Conservation (phyloP, 352 stramenopile genomes). For the Achlya hypogyna region DNA sequence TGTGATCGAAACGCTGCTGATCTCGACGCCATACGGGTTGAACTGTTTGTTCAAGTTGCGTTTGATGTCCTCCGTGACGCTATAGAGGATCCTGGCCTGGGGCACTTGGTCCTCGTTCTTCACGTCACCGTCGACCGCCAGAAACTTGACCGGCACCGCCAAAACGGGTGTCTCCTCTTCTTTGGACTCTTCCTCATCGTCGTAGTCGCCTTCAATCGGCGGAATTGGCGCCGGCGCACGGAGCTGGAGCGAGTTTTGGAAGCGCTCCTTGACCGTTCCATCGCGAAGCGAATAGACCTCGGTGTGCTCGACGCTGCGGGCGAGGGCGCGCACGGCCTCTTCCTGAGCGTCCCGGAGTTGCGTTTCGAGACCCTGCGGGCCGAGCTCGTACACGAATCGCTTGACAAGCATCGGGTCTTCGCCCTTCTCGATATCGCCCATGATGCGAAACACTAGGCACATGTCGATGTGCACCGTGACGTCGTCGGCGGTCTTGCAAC, state of each 20-base stretch:
- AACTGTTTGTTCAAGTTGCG: slow-evolving; percentile 65
- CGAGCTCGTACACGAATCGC: slow-evolving; percentile 85
- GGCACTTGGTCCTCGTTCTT: slow-evolving; percentile 4
- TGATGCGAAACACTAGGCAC: slow-evolving; percentile 83
- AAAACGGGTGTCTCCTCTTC: background rate
- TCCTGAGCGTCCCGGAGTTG: slow-evolving; percentile 77
- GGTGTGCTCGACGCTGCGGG: slow-evolving; percentile 79
- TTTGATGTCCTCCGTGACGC: slow-evolving; percentile 63
- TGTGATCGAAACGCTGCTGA: slow-evolving; percentile 64
- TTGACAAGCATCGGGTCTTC: slow-evolving; percentile 79
- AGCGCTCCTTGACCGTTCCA: slow-evolving; percentile 55
- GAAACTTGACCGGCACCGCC: slow-evolving; percentile 20
- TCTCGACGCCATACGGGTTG: slow-evolving; percentile 62
- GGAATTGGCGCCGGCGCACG: slow-evolving; percentile 20
- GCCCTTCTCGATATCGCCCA: slow-evolving; percentile 69
- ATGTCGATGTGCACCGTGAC: slow-evolving; percentile 84
- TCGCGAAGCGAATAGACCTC: slow-evolving; percentile 80
- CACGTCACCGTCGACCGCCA: slow-evolving; percentile 24
- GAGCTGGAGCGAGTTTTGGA: slow-evolving; percentile 39
- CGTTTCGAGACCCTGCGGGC: slow-evolving; percentile 69
- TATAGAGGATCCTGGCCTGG: slow-evolving; percentile 29
- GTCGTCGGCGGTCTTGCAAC: slow-evolving; percentile 83
- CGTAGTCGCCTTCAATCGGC: background rate
- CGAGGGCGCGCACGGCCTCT: slow-evolving; percentile 68
- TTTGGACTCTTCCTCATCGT: background rate